Conservation (phyloP, 106 monocot genomes). For the Ottelia alismoides region DNA sequence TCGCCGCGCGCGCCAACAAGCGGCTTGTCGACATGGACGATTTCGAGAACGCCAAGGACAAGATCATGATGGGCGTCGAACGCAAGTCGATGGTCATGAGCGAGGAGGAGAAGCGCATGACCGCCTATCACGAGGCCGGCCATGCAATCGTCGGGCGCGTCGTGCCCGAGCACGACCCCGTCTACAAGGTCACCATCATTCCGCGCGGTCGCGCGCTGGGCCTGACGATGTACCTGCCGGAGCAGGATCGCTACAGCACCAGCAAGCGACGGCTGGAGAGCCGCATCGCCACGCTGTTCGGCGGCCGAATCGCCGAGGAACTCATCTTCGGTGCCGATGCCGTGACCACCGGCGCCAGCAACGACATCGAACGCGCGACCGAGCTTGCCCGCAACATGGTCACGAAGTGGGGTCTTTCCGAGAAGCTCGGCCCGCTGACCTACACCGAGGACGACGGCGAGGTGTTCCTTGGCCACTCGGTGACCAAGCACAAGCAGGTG, state of each 20-base stretch:
- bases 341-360: neutral
- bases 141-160: neutral
- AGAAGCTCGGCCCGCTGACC: neutral
- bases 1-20: neutral
- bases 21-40: neutral
- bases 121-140: neutral
- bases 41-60: neutral
- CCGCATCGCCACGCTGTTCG: neutral
- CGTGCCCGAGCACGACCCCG: neutral
- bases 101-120: neutral
- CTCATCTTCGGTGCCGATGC: neutral
- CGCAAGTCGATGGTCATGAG: neutral
- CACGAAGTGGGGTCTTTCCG: neutral
- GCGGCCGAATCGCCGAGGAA: neutral
- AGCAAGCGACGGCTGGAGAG: neutral
- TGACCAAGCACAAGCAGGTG: neutral
- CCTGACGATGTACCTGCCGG: neutral
- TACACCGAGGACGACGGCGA: too few species aligned
- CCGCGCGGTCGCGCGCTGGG: neutral
- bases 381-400: neutral
- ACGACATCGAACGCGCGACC: neutral
- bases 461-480: neutral
- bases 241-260: too few species aligned
- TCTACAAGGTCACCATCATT: neutral
- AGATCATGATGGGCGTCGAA: neutral